Percentiles rank a stretch among this genome's conserved stretches.
Conservation (phyloP, 1,284 basidiomycete species). For the Sporisorium scitamineum region DNA sequence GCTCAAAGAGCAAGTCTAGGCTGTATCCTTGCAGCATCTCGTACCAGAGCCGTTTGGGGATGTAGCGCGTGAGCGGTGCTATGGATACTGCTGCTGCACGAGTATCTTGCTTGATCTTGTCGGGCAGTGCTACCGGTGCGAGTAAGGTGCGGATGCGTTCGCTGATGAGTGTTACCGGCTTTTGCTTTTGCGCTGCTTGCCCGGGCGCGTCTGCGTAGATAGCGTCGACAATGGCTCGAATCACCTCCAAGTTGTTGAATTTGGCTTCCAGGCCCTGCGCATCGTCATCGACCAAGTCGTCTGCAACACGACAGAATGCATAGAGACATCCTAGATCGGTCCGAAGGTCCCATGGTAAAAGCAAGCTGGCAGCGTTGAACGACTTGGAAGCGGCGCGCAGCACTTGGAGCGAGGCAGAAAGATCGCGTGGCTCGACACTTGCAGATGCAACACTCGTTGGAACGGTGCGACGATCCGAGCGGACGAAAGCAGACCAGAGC, state of each 20-base stretch:
- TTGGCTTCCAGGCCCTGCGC: constrained; percentile 32
- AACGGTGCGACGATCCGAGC: constrained; percentile 14
- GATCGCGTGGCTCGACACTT: constrained; percentile 34
- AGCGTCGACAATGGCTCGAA: constrained; percentile 36
- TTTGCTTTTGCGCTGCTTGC: neutral
- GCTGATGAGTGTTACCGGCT: constrained; percentile 3
- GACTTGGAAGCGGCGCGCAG: constrained; percentile 54
- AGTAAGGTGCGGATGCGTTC: constrained; percentile 30
- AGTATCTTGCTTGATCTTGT: constrained; percentile 28
- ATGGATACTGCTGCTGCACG: constrained; percentile 50
- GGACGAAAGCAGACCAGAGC: constrained; percentile 55
- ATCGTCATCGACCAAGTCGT: constrained; percentile 59
- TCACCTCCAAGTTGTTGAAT: constrained; percentile 24
- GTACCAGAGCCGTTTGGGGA: constrained; percentile 54
- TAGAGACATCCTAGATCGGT: constrained; percentile 60
- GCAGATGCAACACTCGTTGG: constrained; percentile 11
- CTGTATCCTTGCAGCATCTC: constrained; percentile 61
- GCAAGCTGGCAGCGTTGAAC: constrained; percentile 55
- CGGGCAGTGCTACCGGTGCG: constrained; percentile 8
- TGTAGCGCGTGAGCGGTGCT: constrained; percentile 48
- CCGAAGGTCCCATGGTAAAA: constrained; percentile 64
- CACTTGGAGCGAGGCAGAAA: constrained; percentile 31
- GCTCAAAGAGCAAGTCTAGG: constrained; percentile 50
- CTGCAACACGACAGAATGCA: constrained; percentile 59
- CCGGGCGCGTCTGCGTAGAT: constrained; percentile 23